Base-by-base conservation (phyloP, 768 basidiomycete species). In the Dictyophora rubrovolvata region DNA sequence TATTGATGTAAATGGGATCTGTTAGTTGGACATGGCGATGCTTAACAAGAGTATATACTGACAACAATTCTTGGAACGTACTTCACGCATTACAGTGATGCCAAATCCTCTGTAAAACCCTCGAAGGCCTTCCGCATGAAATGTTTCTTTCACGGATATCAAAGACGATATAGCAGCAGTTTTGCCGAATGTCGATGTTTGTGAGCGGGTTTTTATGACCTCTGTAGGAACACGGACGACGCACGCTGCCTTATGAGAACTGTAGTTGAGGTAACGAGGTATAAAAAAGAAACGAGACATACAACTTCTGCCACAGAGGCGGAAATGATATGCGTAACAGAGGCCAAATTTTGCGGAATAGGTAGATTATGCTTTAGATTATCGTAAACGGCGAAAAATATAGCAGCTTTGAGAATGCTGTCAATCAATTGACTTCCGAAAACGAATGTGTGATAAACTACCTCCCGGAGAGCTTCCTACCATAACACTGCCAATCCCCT, bases 381-480 rank as follows among this genome's bases (percentile, higher is more conserved):
- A 66, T 98, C 94, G 68, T 99, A 99, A 0, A 86, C 89, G 18
- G 89, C 87, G 71, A 99, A 99, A 77, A 99, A 99, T 0, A 82
- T 82, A 5, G 94, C 93, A 60, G 96, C 96, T 98, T 65, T 22
- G 33, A 53, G 56, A n/a, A 60, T 55, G 10, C 7, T 7, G 34
- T 37, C 42, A 18, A 16, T 14, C 14, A 11, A n/a, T n/a, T n/a
- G n/a, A n/a, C n/a, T n/a, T n/a, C n/a, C n/a, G n/a, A n/a, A n/a
- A n/a, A n/a, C n/a, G n/a, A n/a, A n/a, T n/a, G n/a, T n/a, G n/a
- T n/a, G n/a, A n/a, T n/a, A n/a, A n/a, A n/a, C n/a, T n/a, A 94
- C 94, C 94, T 71, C 95, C 94, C 0, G 95, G 95, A 17, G 94
- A 93, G 67, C 93, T 93, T 18, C 95, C 95, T 18, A 97, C 86